Conservation (phyloP, 306 rosid species). For the Betula pendula region DNA sequence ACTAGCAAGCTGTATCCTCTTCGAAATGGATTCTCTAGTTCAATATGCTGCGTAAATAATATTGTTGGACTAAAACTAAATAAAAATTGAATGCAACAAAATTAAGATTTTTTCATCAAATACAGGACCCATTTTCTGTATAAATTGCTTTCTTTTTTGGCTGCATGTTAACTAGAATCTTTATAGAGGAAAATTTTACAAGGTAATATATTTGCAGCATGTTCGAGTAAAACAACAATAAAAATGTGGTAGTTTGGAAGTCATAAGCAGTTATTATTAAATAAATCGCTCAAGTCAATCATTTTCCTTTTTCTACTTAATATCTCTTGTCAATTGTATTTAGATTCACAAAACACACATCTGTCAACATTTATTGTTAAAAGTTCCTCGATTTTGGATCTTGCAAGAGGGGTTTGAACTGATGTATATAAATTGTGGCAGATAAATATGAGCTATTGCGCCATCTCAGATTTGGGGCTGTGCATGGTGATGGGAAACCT, state of each 20-base stretch:
- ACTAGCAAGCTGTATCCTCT: neutral
- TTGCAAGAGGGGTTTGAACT: slow-evolving; percentile 16
- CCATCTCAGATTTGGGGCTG: slow-evolving; percentile 55
- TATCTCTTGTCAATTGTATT: neutral
- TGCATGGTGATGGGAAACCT: slow-evolving; percentile 58
- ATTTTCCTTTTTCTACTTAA: too few relatives aligned
- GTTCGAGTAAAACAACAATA: neutral
- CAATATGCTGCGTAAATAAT: neutral
- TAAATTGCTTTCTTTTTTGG: neutral
- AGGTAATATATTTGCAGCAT: neutral
- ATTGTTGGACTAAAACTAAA: neutral
- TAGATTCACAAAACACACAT: neutral
- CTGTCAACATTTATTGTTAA: neutral
- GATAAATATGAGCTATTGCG: slow-evolving; percentile 64
- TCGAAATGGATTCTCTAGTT: neutral
- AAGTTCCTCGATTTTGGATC: neutral
- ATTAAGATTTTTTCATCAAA: neutral
- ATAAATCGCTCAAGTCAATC: too few relatives aligned
- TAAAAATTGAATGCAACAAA: neutral
- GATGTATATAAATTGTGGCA: slow-evolving; percentile 33
- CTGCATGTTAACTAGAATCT: neutral
- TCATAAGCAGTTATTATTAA: neutral
- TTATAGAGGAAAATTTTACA: neutral
- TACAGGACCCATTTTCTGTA: neutral
- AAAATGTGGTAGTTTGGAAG: neutral